Evolutionary conservation across 352 stramenopile genomes (phyloP), one percentile per base, ranked within the genome.

Genomic region (Pythium phragmiticola): DNA sequence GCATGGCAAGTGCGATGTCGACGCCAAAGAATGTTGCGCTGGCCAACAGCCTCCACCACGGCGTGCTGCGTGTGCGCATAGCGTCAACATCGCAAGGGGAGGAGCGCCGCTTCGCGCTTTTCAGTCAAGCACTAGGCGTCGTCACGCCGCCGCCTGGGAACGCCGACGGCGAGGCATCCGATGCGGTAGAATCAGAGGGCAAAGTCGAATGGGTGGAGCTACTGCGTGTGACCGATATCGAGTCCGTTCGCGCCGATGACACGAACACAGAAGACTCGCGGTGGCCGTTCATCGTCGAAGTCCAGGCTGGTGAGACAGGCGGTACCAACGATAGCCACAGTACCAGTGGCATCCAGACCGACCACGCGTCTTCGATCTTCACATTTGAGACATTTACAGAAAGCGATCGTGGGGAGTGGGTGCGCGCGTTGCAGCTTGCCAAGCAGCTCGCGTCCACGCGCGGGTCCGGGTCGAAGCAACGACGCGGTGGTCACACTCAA

Each of bases 11-110:
- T 7, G 17, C 14, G 39, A 46, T 46, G 39, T 6, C 17, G 5
- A 46, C 17, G 65, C 8, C 55, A 33, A 60, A 56, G 37, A 33
- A 4, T 30, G 57, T 72, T 19, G 47, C 65, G 46, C 54, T 72
- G 7, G 65, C 65, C 34, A 72, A 72, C 45, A 65, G 59, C 42
- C 59, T 72, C 41, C 60, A 67, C 26, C 65, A 63, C 36, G 59
- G 58, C 33, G 45, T 41, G 42, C 21, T 72, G 34, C 58, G 57
- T n/a, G 21, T 66, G 33, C 41, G 51, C 12, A 14, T n/a, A 30
- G 37, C 36, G 42, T n/a, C 45, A n/a, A 19, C 33, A 19, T 26
- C 30, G n/a, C 45, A 34, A 7, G 60, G 64, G 47, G 33, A 62
- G 23, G 33, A 51, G 28, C 51, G 33, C 8, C 30, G 33, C n/a